These are phyloP conservation scores for Fusarium sp. DNA, from an alignment of 2,329 filamentous ascomycete genomes.

Conservation along the genomic window DNA sequence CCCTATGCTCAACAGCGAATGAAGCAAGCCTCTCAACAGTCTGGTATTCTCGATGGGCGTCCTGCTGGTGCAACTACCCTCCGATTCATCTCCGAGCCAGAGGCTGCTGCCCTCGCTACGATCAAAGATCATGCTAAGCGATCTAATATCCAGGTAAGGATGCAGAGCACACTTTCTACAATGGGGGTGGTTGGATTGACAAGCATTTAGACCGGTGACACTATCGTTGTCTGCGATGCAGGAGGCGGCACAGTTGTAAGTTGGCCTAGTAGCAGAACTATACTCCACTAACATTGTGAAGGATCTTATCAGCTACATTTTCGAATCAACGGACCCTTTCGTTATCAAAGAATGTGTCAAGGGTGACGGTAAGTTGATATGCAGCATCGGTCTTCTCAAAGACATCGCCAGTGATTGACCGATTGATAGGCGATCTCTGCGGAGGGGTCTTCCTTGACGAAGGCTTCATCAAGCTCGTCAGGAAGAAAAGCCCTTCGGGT, in stretches of 20 bases:
- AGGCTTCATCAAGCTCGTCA: slow-evolving; percentile 50
- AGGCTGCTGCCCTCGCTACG: slow-evolving; percentile 59
- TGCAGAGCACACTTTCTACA: rapidly evolving
- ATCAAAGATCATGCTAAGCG: slow-evolving; percentile 50
- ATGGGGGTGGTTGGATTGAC: neutral
- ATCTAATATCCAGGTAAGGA: slow-evolving; percentile 37
- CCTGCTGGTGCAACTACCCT: slow-evolving; percentile 50
- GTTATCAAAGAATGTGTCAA: slow-evolving; percentile 54
- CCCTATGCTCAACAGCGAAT: slow-evolving; percentile 55
- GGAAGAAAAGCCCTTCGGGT: slow-evolving; percentile 19
- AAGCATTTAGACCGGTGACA: slow-evolving; percentile 23
- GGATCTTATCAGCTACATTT: slow-evolving; percentile 60
- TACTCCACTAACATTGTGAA: slow-evolving; percentile 11
- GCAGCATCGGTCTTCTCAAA: rapidly evolving
- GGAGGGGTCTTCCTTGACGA: slow-evolving; percentile 59
- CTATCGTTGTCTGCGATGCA: slow-evolving; percentile 55
- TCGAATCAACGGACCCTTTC: slow-evolving; percentile 46
- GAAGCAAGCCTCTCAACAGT: slow-evolving; percentile 50
- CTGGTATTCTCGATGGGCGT: slow-evolving; percentile 54
- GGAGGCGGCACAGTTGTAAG: slow-evolving; percentile 56
- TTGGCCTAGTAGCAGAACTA: rapidly evolving
- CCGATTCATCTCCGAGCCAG: slow-evolving; percentile 59
- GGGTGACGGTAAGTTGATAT: slow-evolving; percentile 52
- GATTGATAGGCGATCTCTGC: slow-evolving; percentile 53
- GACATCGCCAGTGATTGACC: rapidly evolving